phyloP scores from a whole-genome alignment of 495 filamentous ascomycete genomes.

The Penicillium antarcticum region DNA sequence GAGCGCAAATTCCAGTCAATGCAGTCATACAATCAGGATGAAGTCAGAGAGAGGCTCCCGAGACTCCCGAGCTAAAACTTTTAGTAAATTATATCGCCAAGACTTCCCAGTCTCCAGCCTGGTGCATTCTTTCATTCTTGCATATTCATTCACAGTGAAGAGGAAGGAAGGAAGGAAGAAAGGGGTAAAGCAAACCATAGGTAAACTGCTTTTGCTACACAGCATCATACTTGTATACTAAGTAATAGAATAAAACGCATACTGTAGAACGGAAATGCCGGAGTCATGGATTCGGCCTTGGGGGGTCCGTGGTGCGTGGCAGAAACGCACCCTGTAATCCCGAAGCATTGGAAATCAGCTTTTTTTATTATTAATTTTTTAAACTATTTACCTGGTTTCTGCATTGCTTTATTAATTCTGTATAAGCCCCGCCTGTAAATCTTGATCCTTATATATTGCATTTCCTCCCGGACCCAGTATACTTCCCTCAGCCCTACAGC shows the following conservation, averaged over 20 bases:
- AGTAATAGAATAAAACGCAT: too few relatives aligned
- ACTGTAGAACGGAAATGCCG: too few relatives aligned
- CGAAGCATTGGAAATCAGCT: background rate
- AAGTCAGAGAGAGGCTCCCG: constrained; percentile 19
- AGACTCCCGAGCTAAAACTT: constrained; percentile 14
- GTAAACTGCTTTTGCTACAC: too few relatives aligned
- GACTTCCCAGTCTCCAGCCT: background rate
- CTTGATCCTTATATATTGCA: constrained; percentile 11
- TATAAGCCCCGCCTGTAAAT: background rate
- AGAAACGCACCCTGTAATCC: background rate
- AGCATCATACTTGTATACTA: too few relatives aligned
- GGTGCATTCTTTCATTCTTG: background rate
- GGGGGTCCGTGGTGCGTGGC: too few relatives aligned
- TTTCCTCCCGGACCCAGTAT: constrained; percentile 5
- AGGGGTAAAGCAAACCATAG: too few relatives aligned
- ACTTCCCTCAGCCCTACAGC: constrained; percentile 25
- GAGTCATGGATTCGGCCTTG: constrained; percentile 1
- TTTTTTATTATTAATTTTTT: background rate
- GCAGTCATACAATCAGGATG: constrained; percentile 4
- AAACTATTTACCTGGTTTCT: too few relatives aligned
- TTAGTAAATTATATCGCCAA: constrained; percentile 2
- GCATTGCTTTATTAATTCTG: background rate
- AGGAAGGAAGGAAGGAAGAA: too few relatives aligned
- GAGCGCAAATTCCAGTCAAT: background rate
- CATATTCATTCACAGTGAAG: too few relatives aligned